Evolutionary conservation across 2,329 filamentous ascomycete genomes (phyloP).

Genomic region (Hypoxylon sp.): DNA sequence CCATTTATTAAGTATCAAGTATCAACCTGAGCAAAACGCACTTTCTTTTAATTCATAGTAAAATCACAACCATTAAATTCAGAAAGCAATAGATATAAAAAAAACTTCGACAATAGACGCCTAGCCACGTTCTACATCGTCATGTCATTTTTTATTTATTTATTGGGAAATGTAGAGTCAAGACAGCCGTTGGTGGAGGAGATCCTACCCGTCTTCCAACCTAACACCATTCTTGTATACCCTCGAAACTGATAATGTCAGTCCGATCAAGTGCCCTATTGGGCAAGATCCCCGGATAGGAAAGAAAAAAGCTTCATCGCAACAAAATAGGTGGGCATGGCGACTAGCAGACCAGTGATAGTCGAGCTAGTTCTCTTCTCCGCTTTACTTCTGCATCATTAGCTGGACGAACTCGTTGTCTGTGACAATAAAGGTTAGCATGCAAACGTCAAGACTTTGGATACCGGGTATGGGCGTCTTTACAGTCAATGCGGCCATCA

Average conservation of each 20-base stretch:
- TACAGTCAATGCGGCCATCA: constrained; percentile 89
- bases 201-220: constrained; percentile 34
- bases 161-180: constrained; percentile 31
- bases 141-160: constrained; percentile 24
- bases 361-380: constrained; percentile 26
- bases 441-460: not conserved
- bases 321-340: constrained; percentile 43
- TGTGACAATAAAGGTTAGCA: constrained; percentile 55
- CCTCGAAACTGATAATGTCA: constrained; percentile 23
- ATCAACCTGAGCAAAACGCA: too few relatives aligned
- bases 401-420: constrained; percentile 94
- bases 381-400: constrained; percentile 90
- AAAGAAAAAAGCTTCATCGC: constrained; percentile 39
- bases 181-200: constrained; percentile 31
- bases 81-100: constrained; percentile 3
- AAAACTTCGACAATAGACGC: constrained; percentile 2
- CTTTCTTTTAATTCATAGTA: too few relatives aligned
- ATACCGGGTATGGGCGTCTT: constrained; percentile 44
- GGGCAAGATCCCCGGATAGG: constrained; percentile 29
- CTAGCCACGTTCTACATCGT: constrained; percentile 6
- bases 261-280: constrained; percentile 25
- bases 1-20: too few relatives aligned
- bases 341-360: constrained; percentile 34
- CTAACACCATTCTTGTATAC: constrained; percentile 37
- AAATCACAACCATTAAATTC: not conserved